Base-by-base conservation (phyloP, 2,329 filamentous ascomycete species). In the Sordariomycetes sp. region DNA sequence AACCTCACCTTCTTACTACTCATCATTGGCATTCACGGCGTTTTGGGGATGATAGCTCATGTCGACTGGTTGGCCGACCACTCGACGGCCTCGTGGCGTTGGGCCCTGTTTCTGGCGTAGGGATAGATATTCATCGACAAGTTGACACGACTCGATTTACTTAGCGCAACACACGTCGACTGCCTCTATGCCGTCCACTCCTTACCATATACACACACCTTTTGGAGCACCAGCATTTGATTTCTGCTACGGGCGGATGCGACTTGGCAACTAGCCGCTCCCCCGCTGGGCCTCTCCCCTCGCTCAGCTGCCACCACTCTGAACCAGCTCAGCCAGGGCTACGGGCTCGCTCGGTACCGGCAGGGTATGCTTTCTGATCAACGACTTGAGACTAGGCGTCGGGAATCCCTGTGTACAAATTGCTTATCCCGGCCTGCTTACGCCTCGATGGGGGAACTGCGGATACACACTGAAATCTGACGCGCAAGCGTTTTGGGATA, bases 1-100 rank as follows among this genome's bases (percentile, higher is more conserved):
- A 32, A 20, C 29, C 34, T 40, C 39, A 9, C 14, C 27, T 35
- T 21, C 14, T 18, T 27, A 42, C 39, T 38, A 43, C 42, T 45
- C 37, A 49, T 43, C 39, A 44, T 44, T 44, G 55, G 58, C 60
- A 64, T 64, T 55, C 42, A 53, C 45, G 60, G 60, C 60, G 60
- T 64, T 63, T 46, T 50, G 41, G 50, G 57, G 49, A 58, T 51
- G 51, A 54, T 42, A 57, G 50, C 49, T 58, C 48, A 52, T 55
- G 55, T 49, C 48, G 50, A 50, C 52, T 51, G 49, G 48, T 51
- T 49, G 46, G 46, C 52, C 51, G 46, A 42, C 38, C 41, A 32
- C 41, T 44, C 45, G 46, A 54, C 47, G 53, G 54, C 46, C 46
- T 49, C 47, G 50, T 48, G 57, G 57, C 57, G 55, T 60, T 54